A percentile compares a stretch with the other conserved stretches of the same genome.
These are phyloP conservation scores for Xylariales sp. DNA, from an alignment of 2,329 filamentous ascomycete species.

Conservation along the genomic window DNA sequence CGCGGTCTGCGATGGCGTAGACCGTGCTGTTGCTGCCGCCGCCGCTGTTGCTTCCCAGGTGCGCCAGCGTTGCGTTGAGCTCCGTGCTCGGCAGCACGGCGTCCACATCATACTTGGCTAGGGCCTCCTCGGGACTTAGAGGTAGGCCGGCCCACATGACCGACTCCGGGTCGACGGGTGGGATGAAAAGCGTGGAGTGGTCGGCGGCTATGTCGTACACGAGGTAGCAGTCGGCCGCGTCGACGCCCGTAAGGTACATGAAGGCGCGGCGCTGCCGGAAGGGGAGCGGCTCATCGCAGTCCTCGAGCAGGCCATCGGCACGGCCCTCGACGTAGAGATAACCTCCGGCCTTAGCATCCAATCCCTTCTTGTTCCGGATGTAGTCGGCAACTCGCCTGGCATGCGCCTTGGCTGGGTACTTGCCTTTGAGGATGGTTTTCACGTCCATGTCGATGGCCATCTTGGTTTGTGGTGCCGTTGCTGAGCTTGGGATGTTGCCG, in stretches of 20 bases:
- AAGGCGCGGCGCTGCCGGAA: constrained; percentile 91
- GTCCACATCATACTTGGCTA: constrained; percentile 76
- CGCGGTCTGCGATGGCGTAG: constrained; percentile 75
- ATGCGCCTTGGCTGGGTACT: constrained; percentile 83
- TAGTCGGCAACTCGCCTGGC: constrained; percentile 77
- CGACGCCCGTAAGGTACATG: constrained; percentile 88
- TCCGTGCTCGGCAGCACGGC: constrained; percentile 68
- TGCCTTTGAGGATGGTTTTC: constrained; percentile 52
- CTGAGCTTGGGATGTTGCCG: no score
- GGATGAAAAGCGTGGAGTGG: constrained; percentile 83
- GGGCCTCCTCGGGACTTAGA: constrained; percentile 69
- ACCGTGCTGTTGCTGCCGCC: constrained; percentile 41
- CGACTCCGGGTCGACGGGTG: constrained; percentile 78
- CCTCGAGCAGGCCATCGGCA: constrained; percentile 76
- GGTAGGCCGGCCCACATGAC: constrained; percentile 95
- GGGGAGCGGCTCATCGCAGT: constrained; percentile 77
- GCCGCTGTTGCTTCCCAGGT: constrained; percentile 35
- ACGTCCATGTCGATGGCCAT: constrained; percentile 36
- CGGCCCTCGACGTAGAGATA: constrained; percentile 87
- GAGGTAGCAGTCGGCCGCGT: constrained; percentile 74
- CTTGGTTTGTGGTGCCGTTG: no score
- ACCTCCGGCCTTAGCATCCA: constrained; percentile 62
- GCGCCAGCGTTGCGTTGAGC: constrained; percentile 67
- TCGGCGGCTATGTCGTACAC: constrained; percentile 73
- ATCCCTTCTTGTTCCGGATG: constrained; percentile 63